Evolutionary conservation across 1,139 yeast species (phyloP), one percentile per base, ranked within the genome.

Genomic region (Pichia inconspicua): DNA sequence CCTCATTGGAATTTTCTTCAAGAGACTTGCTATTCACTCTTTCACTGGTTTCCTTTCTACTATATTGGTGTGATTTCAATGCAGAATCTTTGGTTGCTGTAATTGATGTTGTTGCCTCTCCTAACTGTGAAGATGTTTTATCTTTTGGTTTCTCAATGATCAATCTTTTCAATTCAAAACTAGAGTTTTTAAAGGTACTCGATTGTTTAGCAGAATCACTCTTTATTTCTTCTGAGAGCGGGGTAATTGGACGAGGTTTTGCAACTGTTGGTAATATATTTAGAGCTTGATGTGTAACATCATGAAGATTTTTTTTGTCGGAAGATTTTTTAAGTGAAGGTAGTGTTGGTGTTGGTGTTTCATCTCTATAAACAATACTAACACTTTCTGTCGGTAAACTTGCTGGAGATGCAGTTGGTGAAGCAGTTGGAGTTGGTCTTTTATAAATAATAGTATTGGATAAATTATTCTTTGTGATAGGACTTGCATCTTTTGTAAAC

Each of bases 391-490:
- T 7, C 7, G 37, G 8, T 34, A 17, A n/a, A 6, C 15, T 11
- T 14, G 14, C 5, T 40, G 42, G 43, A 8, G 42, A 27, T n/a
- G 47, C 46, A 8, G 45, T 44, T 12, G 50, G 45, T 10, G 40
- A 47, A 1, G 45, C 27, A 5, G 22, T 43, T 35, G 54, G 55
- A 12, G 50, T 40, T 31, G 51, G 30, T 25, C 53, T 46, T 30
- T 53, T 53, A 25, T 50, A 53, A n/a, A 53, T 48, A 22, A 51
- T 51, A 4, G 53, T 45, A 40, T 53, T 53, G 7, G 44, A 25
- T 41, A 46, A 35, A 9, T n/a, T 22, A 1, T 40, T 37, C 34
- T 31, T 49, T 28, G 48, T 48, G 35, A 53, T 49, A 31, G 55
- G 55, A 39, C 49, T 49, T 15, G 55, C 48, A 17, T 40, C 38